These are phyloP conservation scores for Neohortaea acidophila DNA, from an alignment of 495 filamentous ascomycete species.

Conservation along the genomic window DNA sequence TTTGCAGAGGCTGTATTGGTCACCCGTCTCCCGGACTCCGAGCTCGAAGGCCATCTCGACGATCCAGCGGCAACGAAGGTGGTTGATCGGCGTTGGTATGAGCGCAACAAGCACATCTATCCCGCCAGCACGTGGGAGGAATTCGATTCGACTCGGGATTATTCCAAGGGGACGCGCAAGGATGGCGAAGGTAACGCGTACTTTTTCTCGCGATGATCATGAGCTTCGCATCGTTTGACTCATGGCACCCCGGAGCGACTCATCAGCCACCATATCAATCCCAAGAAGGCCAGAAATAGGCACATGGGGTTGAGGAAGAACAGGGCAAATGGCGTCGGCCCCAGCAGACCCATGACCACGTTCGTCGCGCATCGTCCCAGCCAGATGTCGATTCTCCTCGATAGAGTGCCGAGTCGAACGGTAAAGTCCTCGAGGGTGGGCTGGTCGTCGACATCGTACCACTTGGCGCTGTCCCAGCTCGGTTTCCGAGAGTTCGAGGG, in stretches of 20 bases:
- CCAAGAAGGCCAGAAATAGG: slow-evolving; percentile 5
- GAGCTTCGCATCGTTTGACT: not conserved
- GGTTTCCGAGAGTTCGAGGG: not conserved
- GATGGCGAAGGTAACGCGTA: slow-evolving; percentile 84
- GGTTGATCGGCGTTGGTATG: slow-evolving; percentile 91
- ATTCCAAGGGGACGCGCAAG: slow-evolving; percentile 61
- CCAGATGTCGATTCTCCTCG: slow-evolving; percentile 6
- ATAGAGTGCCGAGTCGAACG: not conserved
- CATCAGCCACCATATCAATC: slow-evolving; percentile 6
- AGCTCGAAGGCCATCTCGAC: slow-evolving; percentile 63
- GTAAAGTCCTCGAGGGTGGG: slow-evolving; percentile 15
- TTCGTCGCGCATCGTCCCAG: slow-evolving; percentile 10
- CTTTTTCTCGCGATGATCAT: slow-evolving; percentile 44
- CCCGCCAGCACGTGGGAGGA: slow-evolving; percentile 92
- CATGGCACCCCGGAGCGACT: not conserved
- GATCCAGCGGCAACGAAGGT: slow-evolving; percentile 83
- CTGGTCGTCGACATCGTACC: slow-evolving; percentile 8
- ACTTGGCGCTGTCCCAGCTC: slow-evolving; percentile 1
- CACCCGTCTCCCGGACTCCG: slow-evolving; percentile 17
- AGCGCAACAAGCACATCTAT: slow-evolving; percentile 94
- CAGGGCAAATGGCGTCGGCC: slow-evolving; percentile 15
- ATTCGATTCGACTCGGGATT: slow-evolving; percentile 80
- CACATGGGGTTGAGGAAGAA: slow-evolving; percentile 15
- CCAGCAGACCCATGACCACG: slow-evolving; percentile 15
- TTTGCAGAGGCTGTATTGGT: slow-evolving; percentile 17